Base-by-base conservation (phyloP, 495 filamentous ascomycete genomes). In the Oleoguttula mirabilis region DNA sequence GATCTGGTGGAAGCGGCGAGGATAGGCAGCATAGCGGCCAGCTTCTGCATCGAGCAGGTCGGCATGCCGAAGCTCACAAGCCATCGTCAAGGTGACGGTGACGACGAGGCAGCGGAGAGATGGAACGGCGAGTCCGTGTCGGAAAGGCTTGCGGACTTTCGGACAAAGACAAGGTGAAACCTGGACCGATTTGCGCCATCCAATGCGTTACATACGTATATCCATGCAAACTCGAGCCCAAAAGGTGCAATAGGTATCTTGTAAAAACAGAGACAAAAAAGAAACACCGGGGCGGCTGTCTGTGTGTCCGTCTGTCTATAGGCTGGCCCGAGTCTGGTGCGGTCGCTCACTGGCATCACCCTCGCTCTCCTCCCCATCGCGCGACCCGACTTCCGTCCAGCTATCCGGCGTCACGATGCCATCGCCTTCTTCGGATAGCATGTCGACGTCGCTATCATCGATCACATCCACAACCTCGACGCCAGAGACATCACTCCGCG, bases 21-120 rank as follows among this genome's bases (percentile, higher is more conserved):
- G 0, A 82, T 76, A 71, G 90, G 79, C 3, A 80, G 72, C n/a
- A 75, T 96, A 10, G 82, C 85, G 3, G 88, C 90, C 0, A 85
- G 88, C 41, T 90, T 95, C 58, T 84, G 84, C 8, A 90, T 98
- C 49, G 88, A 98, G 61, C 88, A 96, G 55, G 76, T 90, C 45
- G 88, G 90, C 0, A 73, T 88, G 48, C 90, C 90, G 17, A 61
- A 59, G 16, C 55, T 88, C 39, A 51, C n/a, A n/a, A n/a, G n/a
- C n/a, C n/a, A 57, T 21, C 61, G 47, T 12, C 60, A 54, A 23
- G 57, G 54, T 2, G 66, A 60, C 4, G 72, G 75, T 32, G 65
- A 27, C n/a, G n/a, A n/a, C n/a, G n/a, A n/a, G n/a, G n/a, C n/a
- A n/a, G n/a, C n/a, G 25, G 45, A 75, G 34, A 45, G 61, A 20